phyloP scores from a whole-genome alignment of 805 yeast species.

The Starmera caribaea region DNA sequence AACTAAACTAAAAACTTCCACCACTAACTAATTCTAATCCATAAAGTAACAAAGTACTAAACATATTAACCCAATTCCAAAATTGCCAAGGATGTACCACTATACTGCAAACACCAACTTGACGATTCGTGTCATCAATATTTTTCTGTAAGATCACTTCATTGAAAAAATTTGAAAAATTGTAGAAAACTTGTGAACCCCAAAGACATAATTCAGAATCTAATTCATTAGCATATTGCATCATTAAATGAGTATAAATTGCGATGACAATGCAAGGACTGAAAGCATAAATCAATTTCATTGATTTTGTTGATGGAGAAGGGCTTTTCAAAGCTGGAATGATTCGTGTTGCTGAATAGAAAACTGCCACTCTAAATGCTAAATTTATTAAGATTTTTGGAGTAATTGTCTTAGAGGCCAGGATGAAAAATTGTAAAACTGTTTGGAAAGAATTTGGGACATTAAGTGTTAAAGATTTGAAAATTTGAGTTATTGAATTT shows the following conservation, averaged over 20 bases:
- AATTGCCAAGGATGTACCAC: conserved; percentile 76
- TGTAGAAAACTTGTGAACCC: conserved; percentile 24
- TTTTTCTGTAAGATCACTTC: no score
- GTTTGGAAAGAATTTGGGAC: conserved; percentile 20
- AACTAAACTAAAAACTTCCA: no score
- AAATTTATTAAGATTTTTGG: conserved; percentile 75
- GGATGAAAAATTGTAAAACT: conserved; percentile 32
- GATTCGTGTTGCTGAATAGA: conserved; percentile 87
- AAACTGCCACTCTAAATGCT: conserved; percentile 78
- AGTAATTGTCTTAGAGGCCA: conserved; percentile 48
- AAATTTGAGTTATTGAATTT: conserved; percentile 16
- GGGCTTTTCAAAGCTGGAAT: conserved; percentile 62
- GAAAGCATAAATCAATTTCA: conserved; percentile 67
- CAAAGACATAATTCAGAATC: conserved; percentile 53
- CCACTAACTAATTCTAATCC: conserved; percentile 57
- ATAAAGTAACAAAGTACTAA: conserved; percentile 69
- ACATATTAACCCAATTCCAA: conserved; percentile 95
- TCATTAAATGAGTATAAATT: conserved; percentile 87
- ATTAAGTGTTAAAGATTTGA: conserved; percentile 12
- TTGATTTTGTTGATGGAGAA: conserved; percentile 18
- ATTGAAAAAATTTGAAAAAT: no score
- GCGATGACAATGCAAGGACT: conserved; percentile 93
- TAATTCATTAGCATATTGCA: conserved; percentile 66
- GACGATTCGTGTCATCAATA: no score
- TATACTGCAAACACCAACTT: conserved; percentile 11